Conservation (phyloP, 2,329 filamentous ascomycete species). For the Blumeria graminis region DNA sequence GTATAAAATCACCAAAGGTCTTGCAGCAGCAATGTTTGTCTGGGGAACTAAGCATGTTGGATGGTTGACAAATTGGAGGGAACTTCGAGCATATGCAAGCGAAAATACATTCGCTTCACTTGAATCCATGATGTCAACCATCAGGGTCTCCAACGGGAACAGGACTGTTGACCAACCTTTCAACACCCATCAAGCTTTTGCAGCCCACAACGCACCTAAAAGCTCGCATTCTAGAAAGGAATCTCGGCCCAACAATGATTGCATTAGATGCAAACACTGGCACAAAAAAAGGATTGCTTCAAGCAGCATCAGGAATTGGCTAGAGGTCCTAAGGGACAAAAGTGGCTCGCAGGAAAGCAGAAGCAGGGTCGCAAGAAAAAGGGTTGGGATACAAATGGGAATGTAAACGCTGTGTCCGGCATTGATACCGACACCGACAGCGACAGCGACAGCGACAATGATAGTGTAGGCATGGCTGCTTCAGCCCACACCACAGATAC, state of each 20-base stretch:
- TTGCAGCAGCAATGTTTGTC: background rate
- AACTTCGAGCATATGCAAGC: background rate
- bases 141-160: background rate
- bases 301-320: background rate
- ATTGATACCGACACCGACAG: background rate
- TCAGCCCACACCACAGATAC: background rate
- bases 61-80: background rate
- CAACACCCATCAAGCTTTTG: background rate
- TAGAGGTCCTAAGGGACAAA: background rate
- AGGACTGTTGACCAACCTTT: background rate
- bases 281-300: background rate
- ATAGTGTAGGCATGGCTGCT: slow-evolving; percentile 1
- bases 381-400: background rate
- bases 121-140: background rate
- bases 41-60: background rate
- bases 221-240: too few species aligned
- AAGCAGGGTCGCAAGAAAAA: background rate
- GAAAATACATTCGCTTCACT: background rate
- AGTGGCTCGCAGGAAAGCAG: background rate
- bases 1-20: background rate
- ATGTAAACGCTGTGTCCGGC: background rate
- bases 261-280: background rate
- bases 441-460: background rate
- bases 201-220: background rate
- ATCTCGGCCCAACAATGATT: background rate